Conservation (phyloP, 805 yeast species). For the Yarrowia porcina region DNA sequence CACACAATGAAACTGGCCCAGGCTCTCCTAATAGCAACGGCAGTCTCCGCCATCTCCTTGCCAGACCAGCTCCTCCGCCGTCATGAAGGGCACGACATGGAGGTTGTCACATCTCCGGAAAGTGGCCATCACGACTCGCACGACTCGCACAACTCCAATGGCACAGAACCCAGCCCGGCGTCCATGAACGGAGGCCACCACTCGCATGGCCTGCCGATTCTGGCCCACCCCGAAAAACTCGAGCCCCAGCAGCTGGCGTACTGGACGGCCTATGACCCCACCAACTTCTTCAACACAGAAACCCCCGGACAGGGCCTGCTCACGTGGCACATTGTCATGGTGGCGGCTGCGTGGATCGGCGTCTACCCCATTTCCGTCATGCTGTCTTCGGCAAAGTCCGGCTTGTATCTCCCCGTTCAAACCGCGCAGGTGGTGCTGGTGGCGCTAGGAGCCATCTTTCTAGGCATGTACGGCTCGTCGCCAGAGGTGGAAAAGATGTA, state of each 20-base stretch:
- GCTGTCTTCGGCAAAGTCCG: conserved; percentile 56
- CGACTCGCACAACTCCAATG: not conserved
- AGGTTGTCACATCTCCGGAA: too few species aligned
- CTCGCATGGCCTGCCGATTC: conserved; percentile 71
- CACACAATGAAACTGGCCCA: conserved; percentile 5
- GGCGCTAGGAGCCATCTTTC: conserved; percentile 53
- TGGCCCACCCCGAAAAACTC: conserved; percentile 53
- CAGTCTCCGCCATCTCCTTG: not conserved
- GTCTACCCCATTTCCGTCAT: conserved; percentile 68
- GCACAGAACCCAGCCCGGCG: conserved; percentile 16
- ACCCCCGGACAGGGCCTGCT: conserved; percentile 54
- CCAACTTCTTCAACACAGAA: conserved; percentile 54
- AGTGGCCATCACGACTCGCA: too few species aligned
- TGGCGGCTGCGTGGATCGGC: conserved; percentile 47
- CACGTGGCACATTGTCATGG: conserved; percentile 50
- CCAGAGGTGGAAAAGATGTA: conserved; percentile 53
- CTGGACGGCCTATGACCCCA: conserved; percentile 78
- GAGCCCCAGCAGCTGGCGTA: conserved; percentile 67
- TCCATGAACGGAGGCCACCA: conserved; percentile 31
- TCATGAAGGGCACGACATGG: not conserved
- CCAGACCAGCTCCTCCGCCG: not conserved
- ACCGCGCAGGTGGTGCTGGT: conserved; percentile 49
- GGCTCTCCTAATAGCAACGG: not conserved
- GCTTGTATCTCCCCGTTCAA: conserved; percentile 57
- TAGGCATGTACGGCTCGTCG: conserved; percentile 56